Evolutionary conservation across 352 stramenopile species (phyloP).

Genomic region (Lagenidium giganteum): DNA sequence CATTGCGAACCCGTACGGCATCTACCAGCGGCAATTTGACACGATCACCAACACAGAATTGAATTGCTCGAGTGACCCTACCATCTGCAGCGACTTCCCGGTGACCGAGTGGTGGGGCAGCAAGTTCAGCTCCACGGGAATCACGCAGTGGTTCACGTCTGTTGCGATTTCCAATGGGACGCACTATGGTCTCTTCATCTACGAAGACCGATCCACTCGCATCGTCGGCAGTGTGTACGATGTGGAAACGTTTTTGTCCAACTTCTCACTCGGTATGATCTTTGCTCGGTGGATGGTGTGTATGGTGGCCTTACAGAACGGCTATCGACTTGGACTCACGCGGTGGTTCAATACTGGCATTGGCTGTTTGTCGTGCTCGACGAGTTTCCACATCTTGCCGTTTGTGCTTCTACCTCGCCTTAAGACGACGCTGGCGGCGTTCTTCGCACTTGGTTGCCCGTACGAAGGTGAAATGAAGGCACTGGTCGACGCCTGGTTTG

Average conservation of each 20-base stretch:
- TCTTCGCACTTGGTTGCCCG: slow-evolving; percentile 30
- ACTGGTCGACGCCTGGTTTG: slow-evolving; percentile 38
- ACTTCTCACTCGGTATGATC: slow-evolving; percentile 27
- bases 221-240: slow-evolving; percentile 27
- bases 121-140: background rate
- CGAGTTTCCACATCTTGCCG: slow-evolving; percentile 35
- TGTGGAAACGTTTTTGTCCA: slow-evolving; percentile 39
- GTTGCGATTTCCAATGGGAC: slow-evolving; percentile 25
- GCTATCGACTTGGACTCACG: slow-evolving; percentile 2
- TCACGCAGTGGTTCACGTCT: slow-evolving; percentile 6
- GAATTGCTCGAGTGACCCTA: background rate
- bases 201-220: slow-evolving; percentile 3
- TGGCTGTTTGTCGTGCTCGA: slow-evolving; percentile 27
- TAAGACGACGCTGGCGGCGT: slow-evolving; percentile 31
- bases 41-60: slow-evolving; percentile 12
- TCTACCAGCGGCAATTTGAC: slow-evolving; percentile 33
- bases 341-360: slow-evolving; percentile 25
- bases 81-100: slow-evolving; percentile 2
- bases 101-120: slow-evolving; percentile 14
- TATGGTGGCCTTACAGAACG: slow-evolving; percentile 28
- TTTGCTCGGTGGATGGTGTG: slow-evolving; percentile 35
- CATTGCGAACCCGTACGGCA: slow-evolving; percentile 13
- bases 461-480: slow-evolving; percentile 41
- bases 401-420: slow-evolving; percentile 35
- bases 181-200: slow-evolving; percentile 35